These are phyloP conservation scores for Candida pseudoglaebosa DNA, from an alignment of 805 yeast species.

Conservation along the genomic window DNA sequence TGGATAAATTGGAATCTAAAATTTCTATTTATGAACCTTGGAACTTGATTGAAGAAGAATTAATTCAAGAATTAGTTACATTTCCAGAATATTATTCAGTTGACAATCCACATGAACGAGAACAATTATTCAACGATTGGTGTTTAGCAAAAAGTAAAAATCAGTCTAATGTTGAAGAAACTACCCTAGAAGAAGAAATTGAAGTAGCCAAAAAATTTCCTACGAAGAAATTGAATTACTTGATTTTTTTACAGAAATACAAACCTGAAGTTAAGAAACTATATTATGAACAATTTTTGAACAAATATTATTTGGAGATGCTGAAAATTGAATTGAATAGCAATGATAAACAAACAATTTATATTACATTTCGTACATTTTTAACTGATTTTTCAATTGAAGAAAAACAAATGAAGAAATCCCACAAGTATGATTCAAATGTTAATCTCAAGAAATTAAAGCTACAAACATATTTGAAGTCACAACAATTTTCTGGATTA, in stretches of 20 bases:
- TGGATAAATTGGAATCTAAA: conserved; percentile 19
- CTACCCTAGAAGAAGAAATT: conserved; percentile 6
- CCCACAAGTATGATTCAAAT: conserved; percentile 8
- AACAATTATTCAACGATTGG: conserved; percentile 26
- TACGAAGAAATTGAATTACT: conserved; percentile 18
- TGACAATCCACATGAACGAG: conserved; percentile 15
- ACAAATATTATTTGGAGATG: conserved; percentile 12
- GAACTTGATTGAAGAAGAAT: conserved; percentile 35
- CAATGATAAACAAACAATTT: conserved; percentile 20
- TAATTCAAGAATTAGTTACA: conserved; percentile 23
- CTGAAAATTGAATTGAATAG: conserved; percentile 11
- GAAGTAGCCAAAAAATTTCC: conserved; percentile 14
- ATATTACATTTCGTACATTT: conserved; percentile 23
- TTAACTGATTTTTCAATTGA: conserved; percentile 24
- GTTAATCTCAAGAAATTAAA: conserved; percentile 29
- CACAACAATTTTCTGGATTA: not conserved
- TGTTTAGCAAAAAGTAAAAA: conserved; percentile 5
- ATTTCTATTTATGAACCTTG: conserved; percentile 36
- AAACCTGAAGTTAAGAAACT: conserved; percentile 25
- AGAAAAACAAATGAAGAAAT: conserved; percentile 23
- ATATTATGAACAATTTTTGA: conserved; percentile 25
- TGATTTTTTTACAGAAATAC: conserved; percentile 23
- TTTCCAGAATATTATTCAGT: conserved; percentile 27
- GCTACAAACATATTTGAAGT: conserved; percentile 10
- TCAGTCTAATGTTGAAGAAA: conserved; percentile 1